Conservation (phyloP, 805 yeast species). For the Wickerhamomyces xylosicus region DNA sequence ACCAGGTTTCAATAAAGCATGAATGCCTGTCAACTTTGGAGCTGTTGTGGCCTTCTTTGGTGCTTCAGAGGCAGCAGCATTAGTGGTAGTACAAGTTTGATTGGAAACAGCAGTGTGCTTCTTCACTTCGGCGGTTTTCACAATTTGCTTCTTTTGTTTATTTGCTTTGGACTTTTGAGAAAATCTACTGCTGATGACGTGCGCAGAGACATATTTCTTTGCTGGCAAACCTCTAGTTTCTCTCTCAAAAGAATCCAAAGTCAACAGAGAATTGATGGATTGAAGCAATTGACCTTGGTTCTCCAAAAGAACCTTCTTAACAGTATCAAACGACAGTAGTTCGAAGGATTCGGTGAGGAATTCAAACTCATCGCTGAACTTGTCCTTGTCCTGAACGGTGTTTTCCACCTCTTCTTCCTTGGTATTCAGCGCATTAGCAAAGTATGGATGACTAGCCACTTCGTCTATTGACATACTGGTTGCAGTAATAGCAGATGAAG, state of each 20-base stretch:
- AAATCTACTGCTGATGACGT: too few species aligned
- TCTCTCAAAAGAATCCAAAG: not conserved
- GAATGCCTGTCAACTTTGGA: not conserved
- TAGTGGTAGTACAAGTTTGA: not conserved
- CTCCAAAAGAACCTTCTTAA: not conserved
- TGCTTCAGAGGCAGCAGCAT: not conserved
- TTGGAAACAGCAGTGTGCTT: too few species aligned
- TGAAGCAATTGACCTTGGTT: not conserved
- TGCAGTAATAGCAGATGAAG: too few species aligned
- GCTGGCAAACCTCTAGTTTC: not conserved
- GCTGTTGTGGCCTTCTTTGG: not conserved
- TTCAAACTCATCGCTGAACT: not conserved
- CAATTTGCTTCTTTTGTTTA: too few species aligned
- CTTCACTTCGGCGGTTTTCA: too few species aligned
- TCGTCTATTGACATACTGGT: not conserved
- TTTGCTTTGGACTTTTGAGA: too few species aligned
- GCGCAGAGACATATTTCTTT: not conserved
- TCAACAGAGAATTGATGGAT: not conserved
- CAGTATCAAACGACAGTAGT: not conserved
- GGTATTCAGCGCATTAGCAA: not conserved
- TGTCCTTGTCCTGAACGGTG: not conserved
- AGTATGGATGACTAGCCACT: not conserved
- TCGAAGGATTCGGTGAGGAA: not conserved
- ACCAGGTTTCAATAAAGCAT: not conserved
- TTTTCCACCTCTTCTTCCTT: not conserved